A percentile compares a stretch with the other conserved stretches of the same genome.
phyloP scores from a whole-genome alignment of 2,329 filamentous ascomycete genomes.

The Calonectria pseudoturangicola region DNA sequence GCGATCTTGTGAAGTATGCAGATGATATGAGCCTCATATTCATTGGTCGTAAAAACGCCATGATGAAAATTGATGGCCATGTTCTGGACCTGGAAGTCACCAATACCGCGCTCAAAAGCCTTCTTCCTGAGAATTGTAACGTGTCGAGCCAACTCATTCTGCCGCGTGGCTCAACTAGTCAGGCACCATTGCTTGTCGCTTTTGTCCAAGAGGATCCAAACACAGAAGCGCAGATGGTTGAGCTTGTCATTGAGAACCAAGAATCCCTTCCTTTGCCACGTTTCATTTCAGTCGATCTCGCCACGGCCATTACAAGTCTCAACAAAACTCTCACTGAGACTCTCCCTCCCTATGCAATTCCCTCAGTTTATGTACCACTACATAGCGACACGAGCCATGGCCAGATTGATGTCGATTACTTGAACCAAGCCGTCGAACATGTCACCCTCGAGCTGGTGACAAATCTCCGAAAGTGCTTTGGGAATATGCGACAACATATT shows the following conservation, averaged over 20 bases:
- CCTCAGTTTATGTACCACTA: not conserved
- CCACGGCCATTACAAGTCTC: not conserved
- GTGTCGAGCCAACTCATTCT: not conserved
- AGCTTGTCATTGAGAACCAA: not conserved
- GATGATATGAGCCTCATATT: not conserved
- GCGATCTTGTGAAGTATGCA: not conserved
- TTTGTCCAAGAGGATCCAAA: not conserved
- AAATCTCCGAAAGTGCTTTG: not conserved
- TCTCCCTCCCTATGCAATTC: constrained; percentile 4
- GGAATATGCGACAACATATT: not conserved
- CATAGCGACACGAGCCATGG: not conserved
- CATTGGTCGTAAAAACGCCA: not conserved
- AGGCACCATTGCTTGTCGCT: not conserved
- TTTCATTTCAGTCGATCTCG: not conserved
- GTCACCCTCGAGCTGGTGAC: not conserved
- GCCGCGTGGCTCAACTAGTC: not conserved
- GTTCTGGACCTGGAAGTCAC: not conserved
- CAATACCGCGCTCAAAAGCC: not conserved
- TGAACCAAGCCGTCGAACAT: not conserved
- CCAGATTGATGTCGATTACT: not conserved
- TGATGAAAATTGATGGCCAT: not conserved
- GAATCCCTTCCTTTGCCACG: not conserved
- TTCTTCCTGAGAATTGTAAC: not conserved
- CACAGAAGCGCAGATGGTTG: not conserved
- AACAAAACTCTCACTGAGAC: not conserved